Conservation (phyloP, 345 rosid genomes). For the Bruguiera parviflora region DNA sequence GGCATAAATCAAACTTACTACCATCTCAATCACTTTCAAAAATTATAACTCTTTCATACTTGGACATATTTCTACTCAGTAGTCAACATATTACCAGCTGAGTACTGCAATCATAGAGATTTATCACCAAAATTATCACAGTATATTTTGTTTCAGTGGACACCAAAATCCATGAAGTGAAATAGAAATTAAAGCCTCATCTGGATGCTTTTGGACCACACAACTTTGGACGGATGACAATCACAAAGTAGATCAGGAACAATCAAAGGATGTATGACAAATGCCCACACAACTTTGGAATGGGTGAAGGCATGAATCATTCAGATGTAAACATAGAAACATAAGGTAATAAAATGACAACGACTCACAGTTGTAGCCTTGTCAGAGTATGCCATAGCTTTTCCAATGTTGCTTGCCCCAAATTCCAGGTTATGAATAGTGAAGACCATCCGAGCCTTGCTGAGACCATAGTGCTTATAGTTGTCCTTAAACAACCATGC, state of each 20-base stretch:
- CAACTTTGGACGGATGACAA: no score
- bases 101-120: neutral
- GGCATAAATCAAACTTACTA: no score
- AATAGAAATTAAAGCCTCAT: neutral
- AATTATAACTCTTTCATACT: no score
- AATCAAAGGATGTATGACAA: neutral
- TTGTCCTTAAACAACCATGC: conserved; percentile 82
- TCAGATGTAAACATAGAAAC: neutral
- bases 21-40: no score
- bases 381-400: conserved; percentile 79
- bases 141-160: neutral
- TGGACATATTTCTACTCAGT: neutral
- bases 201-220: no score
- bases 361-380: conserved; percentile 80
- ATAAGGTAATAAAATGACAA: conserved; percentile 1
- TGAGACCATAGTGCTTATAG: conserved; percentile 70
- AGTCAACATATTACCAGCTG: neutral
- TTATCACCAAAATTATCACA: neutral
- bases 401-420: conserved; percentile 61
- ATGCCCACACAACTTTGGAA: neutral
- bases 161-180: neutral
- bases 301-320: neutral
- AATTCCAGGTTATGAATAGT: conserved; percentile 94
- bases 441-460: conserved; percentile 77
- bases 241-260: no score